Evolutionary conservation across 306 rosid species (phyloP).

Genomic region (Clitoria ternatea): DNA sequence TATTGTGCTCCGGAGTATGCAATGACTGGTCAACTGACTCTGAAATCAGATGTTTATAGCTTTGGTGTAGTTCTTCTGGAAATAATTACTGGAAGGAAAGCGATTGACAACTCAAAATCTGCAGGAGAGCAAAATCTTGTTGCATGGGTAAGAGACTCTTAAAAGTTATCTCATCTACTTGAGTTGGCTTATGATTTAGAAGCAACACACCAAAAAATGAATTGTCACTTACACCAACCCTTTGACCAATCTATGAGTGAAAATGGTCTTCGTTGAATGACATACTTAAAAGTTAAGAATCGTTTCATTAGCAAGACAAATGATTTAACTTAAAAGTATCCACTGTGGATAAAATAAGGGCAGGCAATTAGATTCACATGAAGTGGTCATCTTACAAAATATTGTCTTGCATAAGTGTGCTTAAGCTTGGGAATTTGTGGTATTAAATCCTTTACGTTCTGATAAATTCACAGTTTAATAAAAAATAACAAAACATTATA

Average conservation of each 20-base stretch:
- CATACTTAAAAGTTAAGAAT: background rate
- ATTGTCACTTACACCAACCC: background rate
- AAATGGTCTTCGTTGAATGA: constrained; percentile 5
- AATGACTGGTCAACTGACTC: constrained; percentile 88
- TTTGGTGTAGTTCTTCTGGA: constrained; percentile 96
- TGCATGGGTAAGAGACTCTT: constrained; percentile 73
- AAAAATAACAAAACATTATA: background rate
- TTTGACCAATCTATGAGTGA: background rate
- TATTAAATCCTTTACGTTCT: background rate
- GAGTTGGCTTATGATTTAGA: constrained; percentile 8
- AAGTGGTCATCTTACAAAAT: background rate
- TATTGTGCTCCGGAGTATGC: constrained; percentile 98
- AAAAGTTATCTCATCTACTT: background rate
- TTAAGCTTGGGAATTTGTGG: background rate
- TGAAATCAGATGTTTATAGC: constrained; percentile 93
- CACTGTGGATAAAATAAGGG: background rate
- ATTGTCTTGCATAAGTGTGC: background rate
- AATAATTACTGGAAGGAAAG: constrained; percentile 91
- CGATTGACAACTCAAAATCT: constrained; percentile 72
- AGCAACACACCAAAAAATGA: background rate
- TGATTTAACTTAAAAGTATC: background rate
- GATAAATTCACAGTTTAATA: background rate
- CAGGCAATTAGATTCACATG: background rate
- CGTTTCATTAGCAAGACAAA: background rate
- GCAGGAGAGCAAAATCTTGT: constrained; percentile 93